Percentiles rank a stretch among this genome's conserved stretches.
Conservation (phyloP, 2,329 filamentous ascomycete species). For the Hypoxylon sp. region DNA sequence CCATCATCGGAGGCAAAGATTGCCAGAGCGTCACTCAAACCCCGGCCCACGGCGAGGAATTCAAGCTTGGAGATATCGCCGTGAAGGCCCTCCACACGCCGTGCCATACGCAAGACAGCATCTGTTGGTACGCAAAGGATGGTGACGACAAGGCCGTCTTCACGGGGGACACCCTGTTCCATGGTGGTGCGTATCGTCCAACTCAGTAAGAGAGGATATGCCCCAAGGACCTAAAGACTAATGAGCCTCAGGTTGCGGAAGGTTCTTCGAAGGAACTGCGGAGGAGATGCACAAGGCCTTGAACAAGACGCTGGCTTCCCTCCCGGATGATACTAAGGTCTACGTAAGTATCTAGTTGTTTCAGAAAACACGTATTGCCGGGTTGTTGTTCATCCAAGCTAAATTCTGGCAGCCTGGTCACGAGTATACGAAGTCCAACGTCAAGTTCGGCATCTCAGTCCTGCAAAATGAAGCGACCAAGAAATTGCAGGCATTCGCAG, state of each 20-base stretch:
- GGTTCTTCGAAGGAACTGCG: constrained; percentile 93
- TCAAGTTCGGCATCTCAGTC: constrained; percentile 86
- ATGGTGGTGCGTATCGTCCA: constrained; percentile 72
- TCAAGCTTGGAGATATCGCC: constrained; percentile 85
- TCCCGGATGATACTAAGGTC: constrained; percentile 92
- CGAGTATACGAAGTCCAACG: constrained; percentile 98
- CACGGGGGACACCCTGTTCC: constrained; percentile 96
- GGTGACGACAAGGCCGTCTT: constrained; percentile 82
- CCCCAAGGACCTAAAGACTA: constrained; percentile 8
- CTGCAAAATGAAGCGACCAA: constrained; percentile 80
- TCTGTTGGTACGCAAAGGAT: constrained; percentile 94
- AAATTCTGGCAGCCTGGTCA: constrained; percentile 79
- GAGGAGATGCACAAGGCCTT: constrained; percentile 93
- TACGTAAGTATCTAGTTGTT: constrained; percentile 71
- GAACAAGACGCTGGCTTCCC: constrained; percentile 82
- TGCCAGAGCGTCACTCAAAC: constrained; percentile 84
- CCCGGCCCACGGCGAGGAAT: constrained; percentile 79
- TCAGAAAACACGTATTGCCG: background rate
- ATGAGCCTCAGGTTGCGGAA: constrained; percentile 77
- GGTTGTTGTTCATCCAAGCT: background rate
- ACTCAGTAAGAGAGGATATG: background rate
- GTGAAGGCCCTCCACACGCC: constrained; percentile 94
- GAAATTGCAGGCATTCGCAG: constrained; percentile 81
- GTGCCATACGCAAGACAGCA: constrained; percentile 98
- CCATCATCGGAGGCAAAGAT: constrained; percentile 88